Conservation (phyloP, 805 yeast species). For the Candida pseudofarinosa region DNA sequence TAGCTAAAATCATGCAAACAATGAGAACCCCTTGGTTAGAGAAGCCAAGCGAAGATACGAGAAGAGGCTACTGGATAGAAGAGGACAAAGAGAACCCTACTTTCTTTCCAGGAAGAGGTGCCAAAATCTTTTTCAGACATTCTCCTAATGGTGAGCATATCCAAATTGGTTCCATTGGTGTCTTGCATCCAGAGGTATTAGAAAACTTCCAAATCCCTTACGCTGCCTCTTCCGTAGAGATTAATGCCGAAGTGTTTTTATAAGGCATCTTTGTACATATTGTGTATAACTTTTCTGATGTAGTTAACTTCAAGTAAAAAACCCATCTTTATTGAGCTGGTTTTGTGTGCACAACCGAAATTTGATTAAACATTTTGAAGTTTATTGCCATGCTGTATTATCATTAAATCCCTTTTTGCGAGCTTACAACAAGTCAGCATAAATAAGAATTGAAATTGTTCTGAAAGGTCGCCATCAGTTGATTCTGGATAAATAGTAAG, state of each 20-base stretch:
- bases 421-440: not conserved
- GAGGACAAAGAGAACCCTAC: conserved; percentile 63
- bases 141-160: conserved; percentile 53
- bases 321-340: no score
- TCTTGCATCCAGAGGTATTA: conserved; percentile 92
- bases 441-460: not conserved
- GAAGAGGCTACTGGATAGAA: conserved; percentile 85
- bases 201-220: conserved; percentile 83
- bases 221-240: conserved; percentile 88
- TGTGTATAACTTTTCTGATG: no score
- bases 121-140: conserved; percentile 72
- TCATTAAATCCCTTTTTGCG: not conserved
- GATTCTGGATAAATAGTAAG: not conserved
- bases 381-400: conserved; percentile 2
- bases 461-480: not conserved
- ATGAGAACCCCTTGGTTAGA: conserved; percentile 83
- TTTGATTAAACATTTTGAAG: not conserved
- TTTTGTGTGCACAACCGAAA: conserved; percentile 2
- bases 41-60: conserved; percentile 43
- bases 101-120: conserved; percentile 97
- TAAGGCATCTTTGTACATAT: conserved; percentile 22
- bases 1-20: conserved; percentile 94
- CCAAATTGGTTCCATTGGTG: conserved; percentile 84
- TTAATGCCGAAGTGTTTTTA: conserved; percentile 84
- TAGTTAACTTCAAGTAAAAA: not conserved